Evolutionary conservation across 495 filamentous ascomycete species (phyloP), one percentile per base, ranked within the genome.

Genomic region (Glonium stellatum): DNA sequence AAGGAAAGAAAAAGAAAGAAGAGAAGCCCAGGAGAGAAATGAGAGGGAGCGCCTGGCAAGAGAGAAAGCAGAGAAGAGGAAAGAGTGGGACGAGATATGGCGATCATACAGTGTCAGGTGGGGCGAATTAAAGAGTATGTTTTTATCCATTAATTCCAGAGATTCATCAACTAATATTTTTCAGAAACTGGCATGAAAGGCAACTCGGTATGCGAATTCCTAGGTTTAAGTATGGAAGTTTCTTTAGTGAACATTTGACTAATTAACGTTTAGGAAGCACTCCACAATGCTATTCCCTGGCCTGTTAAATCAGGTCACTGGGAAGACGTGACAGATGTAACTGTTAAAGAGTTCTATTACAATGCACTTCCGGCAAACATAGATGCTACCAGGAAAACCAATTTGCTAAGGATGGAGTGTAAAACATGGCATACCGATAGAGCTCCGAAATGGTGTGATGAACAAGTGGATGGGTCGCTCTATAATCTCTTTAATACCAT

Each of bases 81-180:
- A 60, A 35, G 49, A 42, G 35, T 60, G 49, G 58, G 58, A 60
- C 13, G 41, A 44, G 15, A 37, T 46, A 22, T 60, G 58, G 58
- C 25, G 47, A 13, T 19, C 21, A 21, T 60, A 60, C 47, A 31
- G 19, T n/a, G 10, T 8, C 22, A 31, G 35, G 23, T 60, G 58
- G 58, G 58, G 27, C 37, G 42, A 11, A 1, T 10, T 57, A 22
- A 57, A 31, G 55, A 57, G 42, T 23, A 57, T 54, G 50, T 34
- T 25, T 11, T 44, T 44, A 15, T 1, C 39, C 13, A 18, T 15
- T 15, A 44, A 44, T 2, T 44, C 10, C 13, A 44, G 10, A 23
- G 11, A 11, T 27, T 35, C 12, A 54, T 9, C 34, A 1, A 34
- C 31, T 35, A 10, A 31, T 23, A 1, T 11, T 27, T 27, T 44